phyloP scores from a whole-genome alignment of 192 early-diverging fungal species.

The Phlyctochytrium arcticum region DNA sequence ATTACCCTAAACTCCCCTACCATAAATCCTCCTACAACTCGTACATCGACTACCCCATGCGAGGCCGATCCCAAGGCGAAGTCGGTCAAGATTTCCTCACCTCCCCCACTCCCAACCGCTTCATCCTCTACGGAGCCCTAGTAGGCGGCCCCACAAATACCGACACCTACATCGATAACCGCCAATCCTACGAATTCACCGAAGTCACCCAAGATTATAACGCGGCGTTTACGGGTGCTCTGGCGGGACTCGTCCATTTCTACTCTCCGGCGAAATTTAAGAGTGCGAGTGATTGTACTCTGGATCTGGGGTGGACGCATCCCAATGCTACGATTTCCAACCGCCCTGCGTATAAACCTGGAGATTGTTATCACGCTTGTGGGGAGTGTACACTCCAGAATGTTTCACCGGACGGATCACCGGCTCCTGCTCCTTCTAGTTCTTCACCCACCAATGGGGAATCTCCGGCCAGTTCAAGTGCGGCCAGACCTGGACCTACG shows the following conservation, averaged over 20 bases:
- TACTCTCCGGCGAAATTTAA: conserved; percentile 20
- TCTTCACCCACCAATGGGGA: too few species aligned
- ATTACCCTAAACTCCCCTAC: conserved; percentile 46
- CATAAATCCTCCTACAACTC: conserved; percentile 52
- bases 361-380: conserved; percentile 32
- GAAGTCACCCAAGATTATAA: conserved; percentile 38
- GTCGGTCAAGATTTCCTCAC: conserved; percentile 45
- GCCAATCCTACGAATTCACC: conserved; percentile 22
- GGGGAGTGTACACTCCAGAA: background rate
- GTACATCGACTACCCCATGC: conserved; percentile 51
- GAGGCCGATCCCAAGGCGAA: conserved; percentile 38
- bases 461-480: too few species aligned
- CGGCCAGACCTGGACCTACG: too few species aligned
- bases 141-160: conserved; percentile 19
- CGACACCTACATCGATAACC: conserved; percentile 24
- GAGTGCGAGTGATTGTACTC: conserved; percentile 7
- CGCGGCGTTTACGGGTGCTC: conserved; percentile 20
- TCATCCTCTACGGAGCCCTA: conserved; percentile 42
- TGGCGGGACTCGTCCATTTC: conserved; percentile 22
- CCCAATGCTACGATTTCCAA: conserved; percentile 13
- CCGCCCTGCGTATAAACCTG: background rate
- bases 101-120: conserved; percentile 35
- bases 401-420: background rate
- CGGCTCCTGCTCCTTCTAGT: background rate
- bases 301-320: conserved; percentile 27